phyloP scores from a whole-genome alignment of 495 filamentous ascomycete genomes.

The Xanthoparmelia taractica region DNA sequence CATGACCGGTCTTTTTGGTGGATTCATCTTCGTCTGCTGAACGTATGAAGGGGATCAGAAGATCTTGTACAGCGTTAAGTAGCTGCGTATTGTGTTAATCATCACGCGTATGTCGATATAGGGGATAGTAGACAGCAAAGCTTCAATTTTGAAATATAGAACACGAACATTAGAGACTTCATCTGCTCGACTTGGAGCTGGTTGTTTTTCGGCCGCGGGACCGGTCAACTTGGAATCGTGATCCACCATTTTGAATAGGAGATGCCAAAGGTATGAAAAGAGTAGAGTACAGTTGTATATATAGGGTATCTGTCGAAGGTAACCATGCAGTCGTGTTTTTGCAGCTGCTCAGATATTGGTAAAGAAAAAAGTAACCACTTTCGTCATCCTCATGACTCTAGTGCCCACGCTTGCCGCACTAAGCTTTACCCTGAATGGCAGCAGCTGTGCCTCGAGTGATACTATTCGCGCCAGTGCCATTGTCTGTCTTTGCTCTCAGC shows the following conservation, averaged over 20 bases:
- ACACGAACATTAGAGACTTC: constrained; percentile 20
- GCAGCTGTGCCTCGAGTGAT: constrained; percentile 1
- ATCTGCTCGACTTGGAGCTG: constrained; percentile 19
- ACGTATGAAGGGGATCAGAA: constrained; percentile 71
- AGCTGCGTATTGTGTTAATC: constrained; percentile 37
- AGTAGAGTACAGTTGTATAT: not conserved
- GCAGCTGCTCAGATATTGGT: too few relatives aligned
- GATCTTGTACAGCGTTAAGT: constrained; percentile 60
- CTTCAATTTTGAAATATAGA: constrained; percentile 5
- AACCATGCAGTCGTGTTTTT: not conserved
- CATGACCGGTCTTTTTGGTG: constrained; percentile 45
- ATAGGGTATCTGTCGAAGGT: not conserved
- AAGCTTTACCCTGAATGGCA: constrained; percentile 10
- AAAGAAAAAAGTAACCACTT: not conserved
- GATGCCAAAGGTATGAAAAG: not conserved
- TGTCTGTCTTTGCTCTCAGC: not conserved
- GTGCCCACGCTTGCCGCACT: constrained; percentile 1
- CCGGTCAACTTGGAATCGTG: constrained; percentile 1
- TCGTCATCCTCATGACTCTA: constrained; percentile 18
- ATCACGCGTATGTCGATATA: not conserved
- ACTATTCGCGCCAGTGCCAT: constrained; percentile 3
- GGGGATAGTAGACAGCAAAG: not conserved
- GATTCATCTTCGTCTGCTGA: constrained; percentile 59
- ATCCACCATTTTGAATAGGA: not conserved
- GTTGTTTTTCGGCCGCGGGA: constrained; percentile 15